Evolutionary conservation across 2,329 filamentous ascomycete genomes (phyloP).

Genomic region (Calonectria henricotiae): DNA sequence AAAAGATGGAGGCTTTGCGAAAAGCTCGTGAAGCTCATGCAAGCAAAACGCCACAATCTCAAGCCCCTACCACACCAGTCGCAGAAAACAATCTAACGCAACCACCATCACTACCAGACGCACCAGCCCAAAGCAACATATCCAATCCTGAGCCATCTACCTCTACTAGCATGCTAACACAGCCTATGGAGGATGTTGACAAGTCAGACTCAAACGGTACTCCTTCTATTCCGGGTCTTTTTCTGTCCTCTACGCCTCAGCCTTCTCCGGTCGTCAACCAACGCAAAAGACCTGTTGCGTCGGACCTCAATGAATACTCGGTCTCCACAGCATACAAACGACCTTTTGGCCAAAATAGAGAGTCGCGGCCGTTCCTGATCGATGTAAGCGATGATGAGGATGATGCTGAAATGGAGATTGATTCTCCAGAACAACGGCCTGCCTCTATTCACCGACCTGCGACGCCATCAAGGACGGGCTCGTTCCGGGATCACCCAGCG

Average conservation of each 20-base stretch:
- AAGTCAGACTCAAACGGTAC: slow-evolving; percentile 38
- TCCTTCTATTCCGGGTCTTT: slow-evolving; percentile 59
- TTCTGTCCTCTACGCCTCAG: slow-evolving; percentile 54
- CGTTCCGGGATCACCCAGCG: slow-evolving; percentile 65
- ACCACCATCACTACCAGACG: neutral
- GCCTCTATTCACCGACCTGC: slow-evolving; percentile 55
- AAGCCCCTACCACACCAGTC: slow-evolving; percentile 34
- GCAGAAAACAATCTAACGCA: slow-evolving; percentile 11
- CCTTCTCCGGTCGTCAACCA: slow-evolving; percentile 43
- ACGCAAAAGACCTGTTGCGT: slow-evolving; percentile 71
- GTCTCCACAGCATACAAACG: slow-evolving; percentile 68
- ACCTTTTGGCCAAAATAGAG: slow-evolving; percentile 73
- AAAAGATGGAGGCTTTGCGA: slow-evolving; percentile 84
- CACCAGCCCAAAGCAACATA: slow-evolving; percentile 7
- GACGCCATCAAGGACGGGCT: slow-evolving; percentile 55
- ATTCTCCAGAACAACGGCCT: slow-evolving; percentile 66
- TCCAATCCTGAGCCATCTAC: slow-evolving; percentile 28
- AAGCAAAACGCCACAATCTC: slow-evolving; percentile 47
- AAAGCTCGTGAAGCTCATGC: slow-evolving; percentile 68
- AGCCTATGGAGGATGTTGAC: slow-evolving; percentile 30
- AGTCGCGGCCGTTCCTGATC: slow-evolving; percentile 81
- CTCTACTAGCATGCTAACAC: slow-evolving; percentile 20
- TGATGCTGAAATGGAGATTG: slow-evolving; percentile 79
- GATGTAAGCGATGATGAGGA: slow-evolving; percentile 85
- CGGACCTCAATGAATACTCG: slow-evolving; percentile 78